Evolutionary conservation across 1,139 yeast species (phyloP), one percentile per base, ranked within the genome.

Genomic region (Sporopachydermia cereana): DNA sequence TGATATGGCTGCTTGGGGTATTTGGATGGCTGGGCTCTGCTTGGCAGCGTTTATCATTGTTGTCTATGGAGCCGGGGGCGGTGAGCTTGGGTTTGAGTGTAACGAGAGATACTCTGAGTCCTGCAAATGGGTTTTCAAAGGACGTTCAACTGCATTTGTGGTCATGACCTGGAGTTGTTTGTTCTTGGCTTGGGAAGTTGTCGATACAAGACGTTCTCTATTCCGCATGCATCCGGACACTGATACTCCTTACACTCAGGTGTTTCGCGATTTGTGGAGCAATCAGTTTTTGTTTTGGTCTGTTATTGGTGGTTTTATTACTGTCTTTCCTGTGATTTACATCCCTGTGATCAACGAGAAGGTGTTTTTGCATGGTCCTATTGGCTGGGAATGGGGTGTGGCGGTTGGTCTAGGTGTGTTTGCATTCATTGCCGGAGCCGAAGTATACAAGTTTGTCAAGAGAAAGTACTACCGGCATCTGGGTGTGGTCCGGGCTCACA

Each of bases 131-230:
- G 95, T 88, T 3, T 85, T 80, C 66, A 69, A 76, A 55, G 89
- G 91, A 2, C 77, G 96, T 59, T 77, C 95, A 2, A 76, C 84
- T 2, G 74, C 93, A 0, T 88, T 88, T 66, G 85, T 84, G 2
- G 77, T 80, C 3, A 80, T 88, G 81, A 86, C 96, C 1, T 88
- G 96, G 95, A 77, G 93, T 66, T 83, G 94, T 2, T 72, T 88
- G 50, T 63, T 88, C 24, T 68, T 85, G 47, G 95, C 95, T 1
- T 86, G 95, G 95, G 95, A 86, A 63, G 88, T 89, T 57, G 72
- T 85, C 48, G 93, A 85, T 59, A 70, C 82, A 62, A 68, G 79
- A 49, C 71, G 80, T 53, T 84, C 95, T 0, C 69, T 86, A 52
- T 84, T 86, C 62, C 66, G 69, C 45, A 81, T 84, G 88, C 74